Percentiles rank a stretch among this genome's conserved stretches.
Conservation (phyloP, 2,329 filamentous ascomycete genomes). For the Achaetomium macrosporum region DNA sequence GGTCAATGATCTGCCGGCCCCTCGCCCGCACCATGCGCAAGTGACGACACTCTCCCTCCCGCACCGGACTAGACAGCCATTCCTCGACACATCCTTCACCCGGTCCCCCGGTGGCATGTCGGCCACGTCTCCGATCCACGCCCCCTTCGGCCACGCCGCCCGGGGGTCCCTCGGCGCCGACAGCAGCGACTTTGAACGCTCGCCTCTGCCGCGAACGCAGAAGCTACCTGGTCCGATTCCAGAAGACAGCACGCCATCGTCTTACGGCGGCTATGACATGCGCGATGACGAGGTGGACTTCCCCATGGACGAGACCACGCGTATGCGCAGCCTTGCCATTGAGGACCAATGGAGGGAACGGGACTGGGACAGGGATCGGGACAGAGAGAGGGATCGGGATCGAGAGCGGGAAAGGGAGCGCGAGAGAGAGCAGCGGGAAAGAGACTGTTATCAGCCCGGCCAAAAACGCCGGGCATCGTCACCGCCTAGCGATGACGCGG, state of each 20-base stretch:
- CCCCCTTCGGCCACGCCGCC: slow-evolving; percentile 36
- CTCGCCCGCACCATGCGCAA: slow-evolving; percentile 34
- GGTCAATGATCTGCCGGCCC: slow-evolving; percentile 33
- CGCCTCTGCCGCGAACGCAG: slow-evolving; percentile 39
- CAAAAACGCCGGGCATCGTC: slow-evolving; percentile 53
- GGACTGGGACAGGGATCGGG: slow-evolving; percentile 28
- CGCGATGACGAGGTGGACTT: slow-evolving; percentile 45
- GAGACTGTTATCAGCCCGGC: slow-evolving; percentile 36
- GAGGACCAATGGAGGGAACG: slow-evolving; percentile 33
- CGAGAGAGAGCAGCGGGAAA: slow-evolving; percentile 9
- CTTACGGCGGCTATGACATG: slow-evolving; percentile 42
- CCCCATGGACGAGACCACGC: slow-evolving; percentile 40
- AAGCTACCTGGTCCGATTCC: slow-evolving; percentile 40
- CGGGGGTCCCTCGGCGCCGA: slow-evolving; percentile 31
- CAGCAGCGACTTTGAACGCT: slow-evolving; percentile 41
- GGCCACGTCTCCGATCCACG: slow-evolving; percentile 41
- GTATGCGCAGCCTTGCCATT: slow-evolving; percentile 39
- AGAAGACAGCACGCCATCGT: slow-evolving; percentile 43
- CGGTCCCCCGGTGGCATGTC: slow-evolving; percentile 43
- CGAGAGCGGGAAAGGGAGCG: slow-evolving; percentile 16
- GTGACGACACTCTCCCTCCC: slow-evolving; percentile 45
- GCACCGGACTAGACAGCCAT: slow-evolving; percentile 34
- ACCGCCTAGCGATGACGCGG: slow-evolving; percentile 43
- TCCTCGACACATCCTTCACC: slow-evolving; percentile 40
- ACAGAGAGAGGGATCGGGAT: slow-evolving; percentile 21